A percentile compares a stretch with the other conserved stretches of the same genome.
Evolutionary conservation across 202 grass and related monocot species (phyloP).

Genomic region (Digitaria exilis): DNA sequence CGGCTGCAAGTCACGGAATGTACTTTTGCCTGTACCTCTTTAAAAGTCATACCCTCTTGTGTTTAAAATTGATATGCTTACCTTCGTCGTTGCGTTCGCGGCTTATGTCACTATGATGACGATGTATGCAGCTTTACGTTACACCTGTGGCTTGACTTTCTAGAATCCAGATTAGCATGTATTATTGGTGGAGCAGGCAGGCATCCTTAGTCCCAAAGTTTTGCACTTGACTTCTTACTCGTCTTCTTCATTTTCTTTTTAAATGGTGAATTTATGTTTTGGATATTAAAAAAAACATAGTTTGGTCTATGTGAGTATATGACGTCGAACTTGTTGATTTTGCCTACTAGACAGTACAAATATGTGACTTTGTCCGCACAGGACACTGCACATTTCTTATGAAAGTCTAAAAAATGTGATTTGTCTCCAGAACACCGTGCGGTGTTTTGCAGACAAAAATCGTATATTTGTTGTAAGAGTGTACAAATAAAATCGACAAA

Average conservation of each 20-base stretch:
- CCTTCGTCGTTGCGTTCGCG: background rate
- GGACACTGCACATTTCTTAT: too few relatives aligned
- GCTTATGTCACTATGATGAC: conserved; percentile 34
- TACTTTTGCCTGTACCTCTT: background rate
- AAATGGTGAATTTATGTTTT: background rate
- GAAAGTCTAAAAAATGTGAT: too few relatives aligned
- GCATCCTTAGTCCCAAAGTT: conserved; percentile 16
- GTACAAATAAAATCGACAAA: too few relatives aligned
- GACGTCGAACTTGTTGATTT: background rate
- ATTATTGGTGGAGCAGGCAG: background rate
- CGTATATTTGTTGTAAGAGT: too few relatives aligned
- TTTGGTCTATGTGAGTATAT: background rate
- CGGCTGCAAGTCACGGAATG: too few relatives aligned
- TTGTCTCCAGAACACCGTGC: too few relatives aligned
- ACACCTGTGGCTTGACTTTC: conserved; percentile 24
- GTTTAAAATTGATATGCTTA: background rate
- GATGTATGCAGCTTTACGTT: background rate
- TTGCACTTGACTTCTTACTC: conserved; percentile 12
- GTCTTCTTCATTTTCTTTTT: background rate
- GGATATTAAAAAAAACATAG: background rate
- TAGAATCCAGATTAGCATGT: conserved; percentile 25
- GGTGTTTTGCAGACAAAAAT: too few relatives aligned
- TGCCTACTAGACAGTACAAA: background rate
- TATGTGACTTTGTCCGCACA: background rate
- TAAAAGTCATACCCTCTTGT: background rate